Percentiles rank a stretch among this genome's conserved stretches.
Conservation (phyloP, 202 grass and related monocot species). For the Digitaria exilis region DNA sequence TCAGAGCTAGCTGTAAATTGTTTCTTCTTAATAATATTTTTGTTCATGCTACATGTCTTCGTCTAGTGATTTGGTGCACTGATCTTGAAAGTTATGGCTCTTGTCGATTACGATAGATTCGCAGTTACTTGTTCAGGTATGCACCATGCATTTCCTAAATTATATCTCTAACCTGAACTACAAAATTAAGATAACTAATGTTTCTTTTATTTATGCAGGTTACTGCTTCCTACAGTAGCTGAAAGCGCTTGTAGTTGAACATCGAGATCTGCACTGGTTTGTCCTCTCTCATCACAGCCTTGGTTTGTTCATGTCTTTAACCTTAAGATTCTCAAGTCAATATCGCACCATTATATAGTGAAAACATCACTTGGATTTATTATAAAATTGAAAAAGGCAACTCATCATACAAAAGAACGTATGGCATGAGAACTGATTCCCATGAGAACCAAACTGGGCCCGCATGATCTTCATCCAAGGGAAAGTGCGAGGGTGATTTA, state of each 20-base stretch:
- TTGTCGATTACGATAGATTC: constrained; percentile 68
- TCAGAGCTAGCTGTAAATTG: neutral
- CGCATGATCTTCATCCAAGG: no score
- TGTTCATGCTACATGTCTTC: constrained; percentile 84
- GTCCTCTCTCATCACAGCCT: constrained; percentile 37
- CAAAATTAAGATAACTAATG: neutral
- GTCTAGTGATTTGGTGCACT: constrained; percentile 86
- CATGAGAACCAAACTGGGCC: no score
- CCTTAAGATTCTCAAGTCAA: neutral
- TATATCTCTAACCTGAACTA: constrained; percentile 33
- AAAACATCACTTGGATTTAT: neutral
- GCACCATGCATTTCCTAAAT: constrained; percentile 26
- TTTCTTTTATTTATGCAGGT: constrained; percentile 54
- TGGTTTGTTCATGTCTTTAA: constrained; percentile 16
- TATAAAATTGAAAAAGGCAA: neutral
- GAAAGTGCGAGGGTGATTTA: no score
- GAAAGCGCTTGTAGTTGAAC: constrained; percentile 90
- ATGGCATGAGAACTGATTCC: no score
- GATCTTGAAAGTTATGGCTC: constrained; percentile 88
- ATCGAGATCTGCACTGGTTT: constrained; percentile 98
- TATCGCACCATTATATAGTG: neutral
- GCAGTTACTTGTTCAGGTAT: constrained; percentile 86
- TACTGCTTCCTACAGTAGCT: constrained; percentile 74
- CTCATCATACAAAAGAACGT: no score
- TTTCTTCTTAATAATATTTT: constrained; percentile 31